Evolutionary conservation across 306 rosid genomes (phyloP), one percentile per base, ranked within the genome.

Genomic region (Begonia masoniana): DNA sequence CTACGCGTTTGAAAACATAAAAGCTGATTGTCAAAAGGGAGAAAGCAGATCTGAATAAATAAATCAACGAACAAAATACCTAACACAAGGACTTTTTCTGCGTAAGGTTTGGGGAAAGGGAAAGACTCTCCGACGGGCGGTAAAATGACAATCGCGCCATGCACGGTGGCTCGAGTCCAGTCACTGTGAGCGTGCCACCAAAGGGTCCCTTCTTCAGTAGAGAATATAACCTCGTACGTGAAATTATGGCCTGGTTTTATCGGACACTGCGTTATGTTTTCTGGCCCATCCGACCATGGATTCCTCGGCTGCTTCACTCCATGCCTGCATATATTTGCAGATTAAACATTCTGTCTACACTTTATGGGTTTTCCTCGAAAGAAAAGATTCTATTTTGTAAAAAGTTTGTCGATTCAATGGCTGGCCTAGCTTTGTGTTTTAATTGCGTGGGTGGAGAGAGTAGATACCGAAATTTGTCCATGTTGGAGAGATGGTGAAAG

Each of bases 141-240:
- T n/a, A 52, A 59, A 12, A 73, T 59, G 2, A 68, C 54, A 24
- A 68, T 68, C 6, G 69, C 50, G 1, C 74, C 78, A 9, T 73
- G 73, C 12, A 73, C 66, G 3, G 78, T 67, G 58, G 73, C 70
- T 0, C 78, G 69, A 7, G 68, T 3, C 78, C 78, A 73, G 2
- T 59, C 69, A 6, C 78, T 73, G n/a, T 73, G 78, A 4, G 78
- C 74, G 43, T 73, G 74, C 78, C 78, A 73, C 78, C 78, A 73
- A 1, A 73, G 12, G 9, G 78, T 73, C 21, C 78, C 70, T 73
- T 68, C 78, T 62, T 73, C 72, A 1, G n/a, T 12, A 0, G 77
- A 66, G 46, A 71, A 71, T 3, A 62, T 62, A 5, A 71, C 61
- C 14, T 71, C 61, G 5, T 71, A 58, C 1, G 68, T 71, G 14